Base-by-base conservation (phyloP, 2,329 filamentous ascomycete genomes). In the Neoscytalidium dimidiatum region DNA sequence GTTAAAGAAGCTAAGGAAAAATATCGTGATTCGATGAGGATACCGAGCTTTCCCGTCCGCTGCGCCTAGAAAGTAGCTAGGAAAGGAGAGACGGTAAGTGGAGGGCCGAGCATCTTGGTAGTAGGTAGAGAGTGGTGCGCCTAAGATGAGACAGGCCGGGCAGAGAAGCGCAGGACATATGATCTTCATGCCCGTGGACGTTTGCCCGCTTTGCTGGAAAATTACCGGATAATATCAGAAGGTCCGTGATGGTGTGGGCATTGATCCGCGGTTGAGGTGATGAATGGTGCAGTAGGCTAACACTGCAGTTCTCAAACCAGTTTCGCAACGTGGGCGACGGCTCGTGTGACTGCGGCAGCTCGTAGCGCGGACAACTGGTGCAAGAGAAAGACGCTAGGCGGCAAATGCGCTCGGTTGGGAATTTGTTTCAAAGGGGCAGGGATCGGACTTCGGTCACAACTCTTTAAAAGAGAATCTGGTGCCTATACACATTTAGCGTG, bases 401-500 rank as follows among this genome's bases (percentile, higher is more conserved):
- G 56, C 28, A 46, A 44, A 29, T 31, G 56, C 56, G 38, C 38
- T 46, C 38, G 56, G 56, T 28, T 60, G 56, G 56, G 5, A 31
- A 33, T 19, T 29, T 44, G 56, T 60, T 60, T 60, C 56, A 60
- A 46, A 46, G 33, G 56, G 38, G n/a, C 56, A 60, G 56, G 56
- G 56, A 60, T 60, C 38, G 28, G 28, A 60, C 28, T 46, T 19
- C 26, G 41, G 41, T 31, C 28, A 28, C 56, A 21, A 41, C 46
- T 53, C 35, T 26, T 46, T 44, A 66, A 17, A 66, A 66, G 48
- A 66, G 57, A 43, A 66, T 66, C 48, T 66, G 64, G 41, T 66
- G 51, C 64, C 64, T 65, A 38, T 51, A 7, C 21, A 4, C 41
- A 28, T 33, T 56, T 60, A 60, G 56, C 35, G 56, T 41, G 41